Conservation (phyloP, 1,284 basidiomycete genomes). For the Trichosporon coremiiforme region DNA sequence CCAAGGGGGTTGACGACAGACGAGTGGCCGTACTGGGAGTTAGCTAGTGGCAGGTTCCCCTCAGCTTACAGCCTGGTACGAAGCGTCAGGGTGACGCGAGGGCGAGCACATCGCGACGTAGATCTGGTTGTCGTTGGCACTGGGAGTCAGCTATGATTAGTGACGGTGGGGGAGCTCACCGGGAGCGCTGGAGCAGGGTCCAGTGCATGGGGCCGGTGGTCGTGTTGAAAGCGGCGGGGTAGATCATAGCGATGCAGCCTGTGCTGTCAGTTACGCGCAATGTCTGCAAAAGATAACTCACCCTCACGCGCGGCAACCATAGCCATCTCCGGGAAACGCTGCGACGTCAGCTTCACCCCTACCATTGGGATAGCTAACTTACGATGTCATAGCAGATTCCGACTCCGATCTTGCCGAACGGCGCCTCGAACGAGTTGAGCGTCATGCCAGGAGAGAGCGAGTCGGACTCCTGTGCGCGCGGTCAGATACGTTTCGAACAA, state of each 20-base stretch:
- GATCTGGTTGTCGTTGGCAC: constrained; percentile 94
- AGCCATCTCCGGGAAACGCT: constrained; percentile 90
- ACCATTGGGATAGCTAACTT: constrained; percentile 30
- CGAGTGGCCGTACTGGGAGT: constrained; percentile 78
- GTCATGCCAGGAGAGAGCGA: constrained; percentile 78
- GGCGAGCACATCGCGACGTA: constrained; percentile 96
- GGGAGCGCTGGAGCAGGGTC: constrained; percentile 84
- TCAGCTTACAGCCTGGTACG: constrained; percentile 73
- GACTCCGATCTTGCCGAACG: constrained; percentile 57
- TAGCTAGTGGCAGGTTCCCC: constrained; percentile 44
- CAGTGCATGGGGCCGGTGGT: constrained; percentile 96
- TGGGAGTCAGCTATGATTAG: constrained; percentile 55
- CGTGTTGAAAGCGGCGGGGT: constrained; percentile 67
- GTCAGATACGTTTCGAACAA: constrained; percentile 5
- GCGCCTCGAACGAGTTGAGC: constrained; percentile 85
- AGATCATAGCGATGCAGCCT: constrained; percentile 89
- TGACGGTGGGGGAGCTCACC: too few relatives aligned
- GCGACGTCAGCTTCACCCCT: constrained; percentile 1
- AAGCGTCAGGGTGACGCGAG: constrained; percentile 76
- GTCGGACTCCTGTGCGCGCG: constrained; percentile 77
- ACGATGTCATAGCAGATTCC: constrained; percentile 61
- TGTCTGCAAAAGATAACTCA: too few relatives aligned
- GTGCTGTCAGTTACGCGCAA: constrained; percentile 25
- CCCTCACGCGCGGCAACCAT: constrained; percentile 88
- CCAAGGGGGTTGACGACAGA: constrained; percentile 87